These are phyloP conservation scores for Alternaria dauci DNA, from an alignment of 2,329 filamentous ascomycete species.

Conservation along the genomic window DNA sequence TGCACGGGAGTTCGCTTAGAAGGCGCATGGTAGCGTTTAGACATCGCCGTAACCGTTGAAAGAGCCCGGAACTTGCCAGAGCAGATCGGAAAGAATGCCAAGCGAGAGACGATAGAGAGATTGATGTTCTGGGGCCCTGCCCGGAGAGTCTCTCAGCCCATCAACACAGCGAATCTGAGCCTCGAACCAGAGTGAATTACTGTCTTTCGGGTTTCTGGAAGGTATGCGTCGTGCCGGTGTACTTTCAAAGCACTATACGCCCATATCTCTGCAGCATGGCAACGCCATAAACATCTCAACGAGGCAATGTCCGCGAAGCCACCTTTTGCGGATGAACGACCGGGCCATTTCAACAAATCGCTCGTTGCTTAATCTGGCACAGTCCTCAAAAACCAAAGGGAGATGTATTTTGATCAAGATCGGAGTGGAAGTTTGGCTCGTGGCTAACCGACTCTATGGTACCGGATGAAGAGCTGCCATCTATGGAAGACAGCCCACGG, in stretches of 20 bases:
- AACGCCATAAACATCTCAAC: not conserved
- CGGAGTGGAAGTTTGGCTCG: not conserved
- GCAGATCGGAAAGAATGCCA: not conserved
- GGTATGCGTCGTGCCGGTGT: not conserved
- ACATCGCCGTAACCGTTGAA: not conserved
- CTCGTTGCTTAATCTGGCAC: not conserved
- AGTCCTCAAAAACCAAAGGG: not conserved
- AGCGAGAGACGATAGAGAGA: not conserved
- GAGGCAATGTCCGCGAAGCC: not conserved
- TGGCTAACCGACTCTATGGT: slow-evolving; percentile 6
- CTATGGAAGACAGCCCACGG: not conserved
- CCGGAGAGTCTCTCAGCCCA: not conserved
- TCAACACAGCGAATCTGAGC: not conserved
- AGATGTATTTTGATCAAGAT: not conserved
- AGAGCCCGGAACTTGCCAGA: not conserved
- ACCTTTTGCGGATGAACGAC: not conserved
- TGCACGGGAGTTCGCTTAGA: slow-evolving; percentile 8
- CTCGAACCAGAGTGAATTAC: not conserved
- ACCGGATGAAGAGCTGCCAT: not conserved
- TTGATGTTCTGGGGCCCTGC: not conserved
- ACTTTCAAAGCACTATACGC: not conserved
- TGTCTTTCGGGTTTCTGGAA: not conserved
- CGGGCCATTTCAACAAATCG: not conserved
- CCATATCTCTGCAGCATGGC: not conserved
- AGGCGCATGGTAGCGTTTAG: not conserved